phyloP scores from a whole-genome alignment of 768 basidiomycete species.

The Clathrus columnatus region DNA sequence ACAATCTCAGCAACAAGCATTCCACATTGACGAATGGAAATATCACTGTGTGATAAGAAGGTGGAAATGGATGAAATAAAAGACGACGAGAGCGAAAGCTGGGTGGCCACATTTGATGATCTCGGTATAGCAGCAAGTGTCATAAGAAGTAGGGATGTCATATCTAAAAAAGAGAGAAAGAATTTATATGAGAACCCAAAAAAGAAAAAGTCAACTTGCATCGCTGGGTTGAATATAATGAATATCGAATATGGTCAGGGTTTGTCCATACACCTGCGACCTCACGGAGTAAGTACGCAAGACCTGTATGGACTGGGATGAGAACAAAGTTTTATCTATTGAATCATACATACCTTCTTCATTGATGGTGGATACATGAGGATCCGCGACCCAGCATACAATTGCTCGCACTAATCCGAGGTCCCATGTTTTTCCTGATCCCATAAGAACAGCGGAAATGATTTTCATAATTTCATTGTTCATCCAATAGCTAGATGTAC shows the following conservation, averaged over 20 bases:
- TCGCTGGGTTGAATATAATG: slow-evolving; percentile 61
- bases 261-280: slow-evolving; percentile 65
- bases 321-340: slow-evolving; percentile 1
- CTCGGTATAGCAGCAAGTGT: slow-evolving; percentile 51
- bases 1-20: slow-evolving; percentile 87
- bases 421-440: slow-evolving; percentile 44
- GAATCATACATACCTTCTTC: slow-evolving; percentile 16
- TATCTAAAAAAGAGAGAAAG: slow-evolving; percentile 36
- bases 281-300: slow-evolving; percentile 38
- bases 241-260: slow-evolving; percentile 71
- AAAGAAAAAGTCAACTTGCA: slow-evolving; percentile 45
- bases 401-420: slow-evolving; percentile 53
- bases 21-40: slow-evolving; percentile 72
- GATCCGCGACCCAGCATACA: slow-evolving; percentile 59
- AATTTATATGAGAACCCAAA: not conserved
- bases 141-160: slow-evolving; percentile 64
- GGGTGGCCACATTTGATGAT: slow-evolving; percentile 35
- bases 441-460: slow-evolving; percentile 37
- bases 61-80: slow-evolving; percentile 63
- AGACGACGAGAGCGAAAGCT: slow-evolving; percentile 42
- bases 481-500: not conserved
- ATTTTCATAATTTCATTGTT: slow-evolving; percentile 34
- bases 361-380: slow-evolving; percentile 25
- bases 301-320: slow-evolving; percentile 26
- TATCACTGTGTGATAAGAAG: slow-evolving; percentile 75